Evolutionary conservation across 352 stramenopile genomes (phyloP).

Genomic region (Phytophthora cryptogea): DNA sequence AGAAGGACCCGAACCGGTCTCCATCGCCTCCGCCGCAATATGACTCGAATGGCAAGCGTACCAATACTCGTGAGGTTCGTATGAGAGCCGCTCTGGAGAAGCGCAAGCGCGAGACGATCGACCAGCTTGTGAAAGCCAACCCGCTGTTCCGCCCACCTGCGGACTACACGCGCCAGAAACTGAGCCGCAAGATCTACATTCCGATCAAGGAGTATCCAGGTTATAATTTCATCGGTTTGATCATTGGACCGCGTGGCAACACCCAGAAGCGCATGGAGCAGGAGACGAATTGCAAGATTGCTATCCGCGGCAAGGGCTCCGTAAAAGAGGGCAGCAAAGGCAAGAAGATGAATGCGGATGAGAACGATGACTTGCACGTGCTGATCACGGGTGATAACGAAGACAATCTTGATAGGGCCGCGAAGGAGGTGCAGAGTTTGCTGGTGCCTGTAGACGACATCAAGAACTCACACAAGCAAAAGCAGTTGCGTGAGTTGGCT

Average conservation of each 20-base stretch:
- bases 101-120: conserved; percentile 92
- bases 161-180: conserved; percentile 92
- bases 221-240: conserved; percentile 99
- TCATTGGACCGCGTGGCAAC: conserved; percentile 98
- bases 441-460: conserved; percentile 92
- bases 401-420: conserved; percentile 84
- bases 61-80: conserved; percentile 96
- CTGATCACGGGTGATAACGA: conserved; percentile 93
- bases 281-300: conserved; percentile 99
- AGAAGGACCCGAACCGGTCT: conserved; percentile 89
- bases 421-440: conserved; percentile 89
- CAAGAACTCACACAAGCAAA: conserved; percentile 98
- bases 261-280: conserved; percentile 99
- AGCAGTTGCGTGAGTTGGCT: conserved; percentile 97
- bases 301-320: conserved; percentile 95
- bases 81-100: conserved; percentile 93
- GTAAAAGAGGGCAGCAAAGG: conserved; percentile 97
- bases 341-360: conserved; percentile 91
- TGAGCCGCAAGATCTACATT: conserved; percentile 97
- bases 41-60: conserved; percentile 95
- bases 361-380: conserved; percentile 97
- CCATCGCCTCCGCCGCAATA: conserved; percentile 95
- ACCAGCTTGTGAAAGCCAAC: conserved; percentile 96
- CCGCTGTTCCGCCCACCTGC: conserved; percentile 85
- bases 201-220: conserved; percentile 97